Conservation (phyloP, 2,329 filamentous ascomycete species). For the Phyllosticta ampelicida region DNA sequence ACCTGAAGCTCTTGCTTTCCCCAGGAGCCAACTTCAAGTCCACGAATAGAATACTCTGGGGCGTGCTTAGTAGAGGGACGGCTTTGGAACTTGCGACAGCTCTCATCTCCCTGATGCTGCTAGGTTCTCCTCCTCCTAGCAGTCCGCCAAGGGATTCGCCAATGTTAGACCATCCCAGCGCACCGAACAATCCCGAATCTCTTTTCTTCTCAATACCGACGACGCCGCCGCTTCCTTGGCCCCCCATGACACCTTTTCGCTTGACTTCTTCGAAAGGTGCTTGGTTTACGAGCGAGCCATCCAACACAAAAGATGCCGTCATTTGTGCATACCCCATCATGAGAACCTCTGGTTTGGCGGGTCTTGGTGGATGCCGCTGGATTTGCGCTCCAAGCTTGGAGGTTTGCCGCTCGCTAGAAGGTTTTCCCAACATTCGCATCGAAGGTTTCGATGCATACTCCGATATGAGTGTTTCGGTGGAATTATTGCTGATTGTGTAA, state of each 20-base stretch:
- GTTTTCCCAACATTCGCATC: background rate
- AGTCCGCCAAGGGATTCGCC: conserved; percentile 81
- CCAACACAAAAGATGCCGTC: conserved; percentile 80
- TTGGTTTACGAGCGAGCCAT: conserved; percentile 83
- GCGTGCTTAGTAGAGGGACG: conserved; percentile 84
- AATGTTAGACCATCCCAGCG: conserved; percentile 79
- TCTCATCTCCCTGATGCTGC: conserved; percentile 92
- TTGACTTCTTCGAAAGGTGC: conserved; percentile 93
- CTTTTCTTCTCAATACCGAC: conserved; percentile 71
- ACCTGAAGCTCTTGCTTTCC: conserved; percentile 79
- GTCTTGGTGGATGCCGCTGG: conserved; percentile 12
- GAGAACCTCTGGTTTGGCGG: conserved; percentile 56
- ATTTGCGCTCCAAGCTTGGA: conserved; percentile 19
- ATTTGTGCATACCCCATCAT: conserved; percentile 99
- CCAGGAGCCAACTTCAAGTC: conserved; percentile 79
- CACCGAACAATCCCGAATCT: conserved; percentile 68
- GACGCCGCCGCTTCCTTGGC: conserved; percentile 71
- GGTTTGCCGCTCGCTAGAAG: conserved; percentile 5
- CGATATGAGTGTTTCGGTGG: conserved; percentile 82
- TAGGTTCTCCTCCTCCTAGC: conserved; percentile 75
- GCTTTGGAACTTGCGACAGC: conserved; percentile 75
- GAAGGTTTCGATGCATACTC: conserved; percentile 55
- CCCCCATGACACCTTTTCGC: conserved; percentile 79
- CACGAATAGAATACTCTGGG: conserved; percentile 92
- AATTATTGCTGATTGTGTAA: conserved; percentile 90